These are phyloP conservation scores for Viola odorata DNA, from an alignment of 345 rosid species.

Conservation along the genomic window DNA sequence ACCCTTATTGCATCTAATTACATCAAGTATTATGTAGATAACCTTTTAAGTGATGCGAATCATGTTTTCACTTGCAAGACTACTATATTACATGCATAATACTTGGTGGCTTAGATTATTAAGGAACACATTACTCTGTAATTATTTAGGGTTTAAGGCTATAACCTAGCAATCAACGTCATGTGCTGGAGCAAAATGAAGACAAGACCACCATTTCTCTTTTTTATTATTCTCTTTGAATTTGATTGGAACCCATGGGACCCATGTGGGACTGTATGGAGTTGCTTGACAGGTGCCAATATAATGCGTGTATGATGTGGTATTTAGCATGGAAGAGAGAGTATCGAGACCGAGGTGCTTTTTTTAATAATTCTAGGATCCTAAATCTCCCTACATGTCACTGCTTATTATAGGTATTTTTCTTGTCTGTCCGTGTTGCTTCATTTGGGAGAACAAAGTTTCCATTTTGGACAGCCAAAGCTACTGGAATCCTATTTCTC, in stretches of 20 bases:
- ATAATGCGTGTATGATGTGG: too few species aligned
- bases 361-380: too few species aligned
- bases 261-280: neutral
- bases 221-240: neutral
- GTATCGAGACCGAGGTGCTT: too few species aligned
- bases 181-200: neutral
- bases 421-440: too few species aligned
- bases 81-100: neutral
- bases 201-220: neutral
- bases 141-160: neutral
- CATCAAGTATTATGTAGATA: neutral
- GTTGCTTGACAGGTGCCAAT: neutral
- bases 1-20: neutral
- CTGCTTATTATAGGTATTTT: too few species aligned
- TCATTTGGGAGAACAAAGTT: too few species aligned
- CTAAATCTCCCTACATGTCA: too few species aligned
- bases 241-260: neutral
- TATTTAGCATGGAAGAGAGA: too few species aligned
- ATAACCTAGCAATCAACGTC: neutral
- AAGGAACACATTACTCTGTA: too few species aligned
- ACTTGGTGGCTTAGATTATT: neutral
- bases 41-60: neutral
- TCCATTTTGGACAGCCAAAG: too few species aligned
- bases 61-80: neutral
- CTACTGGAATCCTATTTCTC: too few species aligned